Base-by-base conservation (phyloP, 2,329 filamentous ascomycete species). In the Ophiocordyceps camponoti-floridani region DNA sequence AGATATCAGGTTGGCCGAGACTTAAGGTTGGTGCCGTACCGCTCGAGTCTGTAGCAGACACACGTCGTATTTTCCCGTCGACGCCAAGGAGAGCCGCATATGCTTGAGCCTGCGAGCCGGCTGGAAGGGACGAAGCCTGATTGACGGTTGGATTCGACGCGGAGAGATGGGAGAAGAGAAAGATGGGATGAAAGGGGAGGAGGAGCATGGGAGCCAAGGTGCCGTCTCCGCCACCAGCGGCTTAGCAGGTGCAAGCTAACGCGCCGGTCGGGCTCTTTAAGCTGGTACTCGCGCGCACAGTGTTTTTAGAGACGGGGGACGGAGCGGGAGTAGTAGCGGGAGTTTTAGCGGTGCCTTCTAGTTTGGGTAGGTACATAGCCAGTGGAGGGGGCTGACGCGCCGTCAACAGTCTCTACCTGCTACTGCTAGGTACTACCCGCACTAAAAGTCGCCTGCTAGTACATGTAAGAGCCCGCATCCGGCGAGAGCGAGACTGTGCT, bases 1-100 rank as follows among this genome's bases (percentile, higher is more conserved):
- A 55, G 53, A 53, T 56, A 52, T 47, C 12, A 23, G 23, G 23
- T 23, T 23, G 23, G 23, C 23, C 23, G 35, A 28, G 37, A 23
- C 18, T 26, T 41, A 26, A 26, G 18, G 16, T 41, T 26, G 38
- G n/a, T 16, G 38, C 23, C 3, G 23, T 23, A 23, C 23, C 23
- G 38, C 38, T 18, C 38, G 23, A 26, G 16, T 12, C 38, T 14
- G 16, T n/a, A 16, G 18, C 37, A 11, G 16, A 40, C 16, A n/a
- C 33, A 37, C 5, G 33, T 37, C 33, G 33, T 37, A 37, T 37
- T 12, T 5, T 16, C 23, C 23, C 23, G 23, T 23, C 23, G 23
- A 23, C 23, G 33, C 33, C 33, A 37, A 37, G 33, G 33, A 37
- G 33, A 37, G 33, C 33, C 33, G 33, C 33, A 37, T 37, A 37